Evolutionary conservation across 129 eudicot genomes (phyloP).

Genomic region (Oenanthe sinensis): DNA sequence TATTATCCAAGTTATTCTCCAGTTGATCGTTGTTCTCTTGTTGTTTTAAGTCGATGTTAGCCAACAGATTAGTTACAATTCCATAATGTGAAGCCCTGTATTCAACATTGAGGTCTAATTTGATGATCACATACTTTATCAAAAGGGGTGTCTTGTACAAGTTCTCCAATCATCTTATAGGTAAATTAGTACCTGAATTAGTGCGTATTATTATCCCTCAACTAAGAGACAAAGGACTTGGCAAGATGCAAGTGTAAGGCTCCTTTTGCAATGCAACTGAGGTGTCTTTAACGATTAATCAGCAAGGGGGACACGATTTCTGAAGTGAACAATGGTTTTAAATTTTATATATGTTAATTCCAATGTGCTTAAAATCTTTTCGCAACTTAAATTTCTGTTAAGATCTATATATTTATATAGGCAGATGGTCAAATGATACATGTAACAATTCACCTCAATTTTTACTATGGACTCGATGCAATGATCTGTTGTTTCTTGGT

Average conservation of each 20-base stretch:
- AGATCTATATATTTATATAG: too few species aligned
- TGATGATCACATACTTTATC: constrained; percentile 58
- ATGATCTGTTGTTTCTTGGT: too few species aligned
- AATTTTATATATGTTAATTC: too few species aligned
- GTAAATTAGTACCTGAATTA: constrained; percentile 11
- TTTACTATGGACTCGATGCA: too few species aligned
- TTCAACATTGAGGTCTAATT: constrained; percentile 82
- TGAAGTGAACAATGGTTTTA: neutral
- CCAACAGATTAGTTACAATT: too few species aligned
- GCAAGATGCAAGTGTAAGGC: neutral
- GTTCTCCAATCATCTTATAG: constrained; percentile 49
- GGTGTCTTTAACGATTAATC: neutral
- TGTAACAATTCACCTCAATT: too few species aligned
- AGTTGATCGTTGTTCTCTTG: too few species aligned
- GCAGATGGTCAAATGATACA: too few species aligned
- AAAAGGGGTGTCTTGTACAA: constrained; percentile 38
- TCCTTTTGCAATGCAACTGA: neutral
- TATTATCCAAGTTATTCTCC: too few species aligned
- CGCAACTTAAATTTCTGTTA: too few species aligned
- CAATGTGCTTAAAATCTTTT: too few species aligned
- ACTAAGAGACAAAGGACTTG: neutral
- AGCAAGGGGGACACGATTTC: neutral
- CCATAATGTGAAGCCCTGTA: constrained; percentile 29
- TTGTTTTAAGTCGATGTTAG: too few species aligned
- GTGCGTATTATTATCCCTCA: neutral